These are phyloP conservation scores for Saururus chinensis DNA, from an alignment of 164 flowering plant genomes.

Conservation along the genomic window DNA sequence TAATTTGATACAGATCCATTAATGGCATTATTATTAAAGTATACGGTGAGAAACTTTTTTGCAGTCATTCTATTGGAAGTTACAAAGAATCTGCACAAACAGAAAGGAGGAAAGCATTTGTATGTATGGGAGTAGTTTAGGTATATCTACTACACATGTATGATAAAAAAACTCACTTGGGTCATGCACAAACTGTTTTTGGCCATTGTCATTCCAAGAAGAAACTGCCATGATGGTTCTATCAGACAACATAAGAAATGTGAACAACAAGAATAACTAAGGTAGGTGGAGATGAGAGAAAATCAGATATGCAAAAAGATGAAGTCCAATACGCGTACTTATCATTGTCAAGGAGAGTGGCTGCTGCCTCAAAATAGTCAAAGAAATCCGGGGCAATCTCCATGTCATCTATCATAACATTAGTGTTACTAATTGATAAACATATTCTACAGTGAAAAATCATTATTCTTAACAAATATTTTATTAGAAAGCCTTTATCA, in stretches of 20 bases:
- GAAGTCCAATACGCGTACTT: conserved; percentile 38
- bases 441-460: not conserved
- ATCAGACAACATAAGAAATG: conserved; percentile 2
- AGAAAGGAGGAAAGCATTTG: not conserved
- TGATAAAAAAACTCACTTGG: conserved; percentile 49
- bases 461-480: not conserved
- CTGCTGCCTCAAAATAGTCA: conserved; percentile 89
- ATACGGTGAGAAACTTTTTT: not conserved
- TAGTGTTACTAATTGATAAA: conserved; percentile 1
- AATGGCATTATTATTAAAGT: not conserved
- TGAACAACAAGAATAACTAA: not conserved
- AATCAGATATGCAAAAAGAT: not conserved
- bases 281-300: not conserved
- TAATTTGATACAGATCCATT: too few relatives aligned
- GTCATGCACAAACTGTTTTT: conserved; percentile 92
- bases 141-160: not conserved
- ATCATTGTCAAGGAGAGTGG: conserved; percentile 71
- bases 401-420: conserved; percentile 79
- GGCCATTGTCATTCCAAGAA: conserved; percentile 99
- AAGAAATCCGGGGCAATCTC: conserved; percentile 94
- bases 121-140: too few relatives aligned
- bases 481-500: conserved; percentile 3
- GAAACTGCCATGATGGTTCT: conserved; percentile 98
- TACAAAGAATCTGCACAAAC: not conserved
- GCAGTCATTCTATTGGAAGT: not conserved